Evolutionary conservation across 352 stramenopile genomes (phyloP).

Genomic region (Blastocystis sp.): DNA sequence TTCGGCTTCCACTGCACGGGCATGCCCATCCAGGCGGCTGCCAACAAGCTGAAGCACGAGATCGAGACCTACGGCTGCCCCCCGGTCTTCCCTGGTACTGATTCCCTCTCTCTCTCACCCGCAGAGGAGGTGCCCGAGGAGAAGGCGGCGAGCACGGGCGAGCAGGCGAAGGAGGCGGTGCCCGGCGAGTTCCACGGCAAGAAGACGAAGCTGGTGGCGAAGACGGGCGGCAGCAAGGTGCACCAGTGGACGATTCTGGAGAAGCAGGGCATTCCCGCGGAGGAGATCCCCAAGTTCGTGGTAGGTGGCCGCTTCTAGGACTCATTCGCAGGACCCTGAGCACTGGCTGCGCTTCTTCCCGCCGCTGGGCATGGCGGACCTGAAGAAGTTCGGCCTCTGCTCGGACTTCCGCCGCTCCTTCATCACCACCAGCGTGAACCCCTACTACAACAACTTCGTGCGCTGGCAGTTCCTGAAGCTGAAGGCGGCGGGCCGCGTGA

Average conservation of each 20-base stretch:
- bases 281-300: constrained; percentile 92
- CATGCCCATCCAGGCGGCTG: constrained; percentile 98
- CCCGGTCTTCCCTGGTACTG: constrained; percentile 81
- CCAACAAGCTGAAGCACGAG: constrained; percentile 98
- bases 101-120: neutral
- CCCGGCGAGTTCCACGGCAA: constrained; percentile 81
- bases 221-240: constrained; percentile 89
- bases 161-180: constrained; percentile 72
- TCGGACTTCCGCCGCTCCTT: constrained; percentile 97
- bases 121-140: constrained; percentile 70
- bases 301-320: constrained; percentile 29
- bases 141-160: constrained; percentile 71
- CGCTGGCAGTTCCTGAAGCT: constrained; percentile 97
- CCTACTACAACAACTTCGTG: constrained; percentile 99
- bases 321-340: constrained; percentile 79
- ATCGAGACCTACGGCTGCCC: constrained; percentile 87
- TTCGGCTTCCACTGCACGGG: constrained; percentile 99
- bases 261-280: constrained; percentile 82
- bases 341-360: constrained; percentile 99
- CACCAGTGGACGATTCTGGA: constrained; percentile 96
- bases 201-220: constrained; percentile 95
- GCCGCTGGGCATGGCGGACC: constrained; percentile 88
- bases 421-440: constrained; percentile 98
- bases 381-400: constrained; percentile 91
- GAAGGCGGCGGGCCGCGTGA: constrained; percentile 82